Percentiles rank a stretch among this genome's conserved stretches.
Evolutionary conservation across 345 rosid species (phyloP).

Genomic region (Turnera subulata): DNA sequence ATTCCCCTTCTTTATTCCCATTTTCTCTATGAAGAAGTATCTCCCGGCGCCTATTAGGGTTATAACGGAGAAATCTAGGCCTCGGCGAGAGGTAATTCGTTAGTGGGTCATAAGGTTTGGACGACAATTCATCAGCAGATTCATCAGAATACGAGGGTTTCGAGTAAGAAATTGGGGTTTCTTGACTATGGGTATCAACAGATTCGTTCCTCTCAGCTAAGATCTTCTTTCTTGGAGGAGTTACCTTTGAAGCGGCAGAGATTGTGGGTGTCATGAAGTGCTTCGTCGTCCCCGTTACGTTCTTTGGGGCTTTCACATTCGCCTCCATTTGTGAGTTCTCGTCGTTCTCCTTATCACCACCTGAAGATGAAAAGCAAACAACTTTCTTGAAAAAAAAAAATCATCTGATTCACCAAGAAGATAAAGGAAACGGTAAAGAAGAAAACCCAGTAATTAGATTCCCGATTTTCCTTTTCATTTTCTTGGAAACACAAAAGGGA

Average conservation of each 20-base stretch:
- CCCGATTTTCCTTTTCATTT: background rate
- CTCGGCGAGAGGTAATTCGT: constrained; percentile 32
- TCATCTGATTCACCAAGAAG: background rate
- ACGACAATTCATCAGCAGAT: constrained; percentile 6
- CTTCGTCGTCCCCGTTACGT: constrained; percentile 9
- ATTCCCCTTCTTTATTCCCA: constrained; percentile 13
- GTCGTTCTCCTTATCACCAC: constrained; percentile 37
- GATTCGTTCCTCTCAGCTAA: constrained; percentile 38
- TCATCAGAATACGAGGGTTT: too few relatives aligned
- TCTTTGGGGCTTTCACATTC: constrained; percentile 17
- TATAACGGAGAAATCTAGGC: constrained; percentile 39
- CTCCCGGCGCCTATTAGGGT: constrained; percentile 33
- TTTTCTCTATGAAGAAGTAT: constrained; percentile 21
- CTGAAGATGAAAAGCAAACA: background rate
- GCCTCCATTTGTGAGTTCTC: constrained; percentile 1
- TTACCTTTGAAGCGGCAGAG: constrained; percentile 32
- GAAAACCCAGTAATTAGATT: background rate
- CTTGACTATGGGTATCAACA: constrained; percentile 10
- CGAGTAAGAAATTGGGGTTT: constrained; percentile 2
- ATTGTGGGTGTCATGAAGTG: constrained; percentile 31
- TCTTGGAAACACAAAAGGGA: too few relatives aligned
- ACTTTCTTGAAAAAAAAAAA: too few relatives aligned
- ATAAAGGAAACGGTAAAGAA: background rate
- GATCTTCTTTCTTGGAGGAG: constrained; percentile 30
- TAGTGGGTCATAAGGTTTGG: constrained; percentile 28